Evolutionary conservation across 306 rosid species (phyloP).

Genomic region (Glycine tomentella): DNA sequence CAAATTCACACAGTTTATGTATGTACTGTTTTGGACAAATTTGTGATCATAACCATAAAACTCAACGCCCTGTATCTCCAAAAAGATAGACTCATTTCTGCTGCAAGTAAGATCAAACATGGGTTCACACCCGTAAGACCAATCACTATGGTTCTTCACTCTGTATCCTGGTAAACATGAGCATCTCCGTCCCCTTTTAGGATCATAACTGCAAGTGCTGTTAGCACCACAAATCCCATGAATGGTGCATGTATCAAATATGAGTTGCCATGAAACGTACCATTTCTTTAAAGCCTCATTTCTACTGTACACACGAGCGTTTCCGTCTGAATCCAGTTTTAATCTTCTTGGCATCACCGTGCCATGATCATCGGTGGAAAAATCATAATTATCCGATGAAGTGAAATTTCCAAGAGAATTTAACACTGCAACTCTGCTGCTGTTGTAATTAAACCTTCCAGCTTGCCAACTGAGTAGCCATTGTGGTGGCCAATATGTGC

Average conservation of each 20-base stretch:
- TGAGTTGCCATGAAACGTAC: constrained; percentile 41
- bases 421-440: constrained; percentile 23
- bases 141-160: constrained; percentile 1
- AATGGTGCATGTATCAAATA: not conserved
- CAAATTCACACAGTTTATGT: not conserved
- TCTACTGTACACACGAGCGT: not conserved
- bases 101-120: not conserved
- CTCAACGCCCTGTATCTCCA: not conserved
- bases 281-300: not conserved
- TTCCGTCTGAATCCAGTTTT: not conserved
- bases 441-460: constrained; percentile 22
- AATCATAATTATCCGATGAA: constrained; percentile 19
- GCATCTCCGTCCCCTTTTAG: constrained; percentile 28
- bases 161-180: constrained; percentile 21
- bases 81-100: constrained; percentile 23
- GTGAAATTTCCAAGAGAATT: constrained; percentile 29
- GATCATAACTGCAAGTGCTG: constrained; percentile 18
- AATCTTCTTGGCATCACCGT: not conserved
- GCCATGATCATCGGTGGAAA: not conserved
- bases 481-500: constrained; percentile 43
- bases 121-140: constrained; percentile 33
- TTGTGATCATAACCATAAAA: not conserved
- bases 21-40: not conserved
- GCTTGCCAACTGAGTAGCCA: constrained; percentile 21
- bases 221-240: constrained; percentile 33